Percentiles rank a stretch among this genome's conserved stretches.
phyloP scores from a whole-genome alignment of 2,329 filamentous ascomycete species.

The Fusarium sp. region DNA sequence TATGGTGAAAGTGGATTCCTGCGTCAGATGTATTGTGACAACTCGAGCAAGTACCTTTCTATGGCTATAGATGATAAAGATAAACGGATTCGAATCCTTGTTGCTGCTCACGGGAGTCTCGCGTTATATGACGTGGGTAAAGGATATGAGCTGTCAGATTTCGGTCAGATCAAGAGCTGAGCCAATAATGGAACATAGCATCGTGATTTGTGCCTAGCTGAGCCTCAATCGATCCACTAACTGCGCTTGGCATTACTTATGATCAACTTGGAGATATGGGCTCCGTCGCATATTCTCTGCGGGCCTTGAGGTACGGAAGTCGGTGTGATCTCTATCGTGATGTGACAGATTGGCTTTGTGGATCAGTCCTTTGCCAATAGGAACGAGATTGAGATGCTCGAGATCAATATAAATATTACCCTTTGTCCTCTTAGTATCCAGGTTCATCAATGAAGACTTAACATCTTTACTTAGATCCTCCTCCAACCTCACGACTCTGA shows the following conservation, averaged over 20 bases:
- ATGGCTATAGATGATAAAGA: background rate
- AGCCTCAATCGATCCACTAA: background rate
- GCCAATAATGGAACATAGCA: background rate
- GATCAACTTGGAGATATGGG: background rate
- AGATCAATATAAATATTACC: background rate
- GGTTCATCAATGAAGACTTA: background rate
- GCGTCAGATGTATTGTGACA: background rate
- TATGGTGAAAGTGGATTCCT: background rate
- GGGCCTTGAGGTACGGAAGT: background rate
- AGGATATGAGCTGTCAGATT: background rate
- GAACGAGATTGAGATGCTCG: rapidly evolving
- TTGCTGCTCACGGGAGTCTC: background rate
- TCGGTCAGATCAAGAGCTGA: background rate
- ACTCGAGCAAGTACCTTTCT: rapidly evolving
- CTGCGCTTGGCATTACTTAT: background rate
- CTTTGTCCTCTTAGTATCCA: rapidly evolving
- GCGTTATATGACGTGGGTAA: background rate
- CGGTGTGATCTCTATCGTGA: background rate
- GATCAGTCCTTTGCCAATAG: too few relatives aligned
- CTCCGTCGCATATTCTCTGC: background rate
- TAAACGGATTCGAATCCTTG: background rate
- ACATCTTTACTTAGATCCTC: background rate
- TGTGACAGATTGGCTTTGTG: rapidly evolving
- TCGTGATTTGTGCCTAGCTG: background rate
- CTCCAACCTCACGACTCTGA: rapidly evolving